These are phyloP conservation scores for Mucor plumbeus DNA, from an alignment of 371 early-diverging fungal species.

Conservation along the genomic window DNA sequence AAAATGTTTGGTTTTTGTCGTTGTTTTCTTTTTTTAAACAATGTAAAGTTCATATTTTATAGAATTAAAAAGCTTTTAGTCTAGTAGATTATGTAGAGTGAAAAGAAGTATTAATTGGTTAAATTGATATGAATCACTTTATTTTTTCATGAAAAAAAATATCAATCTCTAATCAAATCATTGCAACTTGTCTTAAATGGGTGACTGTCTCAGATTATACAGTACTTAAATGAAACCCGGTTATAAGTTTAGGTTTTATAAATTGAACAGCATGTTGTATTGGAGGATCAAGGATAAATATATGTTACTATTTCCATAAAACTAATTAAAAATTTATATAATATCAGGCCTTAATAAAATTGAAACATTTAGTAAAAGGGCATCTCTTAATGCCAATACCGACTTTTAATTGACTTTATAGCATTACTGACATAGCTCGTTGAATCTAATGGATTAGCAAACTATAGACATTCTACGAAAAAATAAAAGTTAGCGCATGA, in stretches of 20 bases:
- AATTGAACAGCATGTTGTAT: too few relatives aligned
- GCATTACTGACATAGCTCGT: too few relatives aligned
- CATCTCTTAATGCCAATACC: too few relatives aligned
- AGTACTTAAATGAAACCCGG: not conserved
- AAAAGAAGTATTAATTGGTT: not conserved
- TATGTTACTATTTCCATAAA: too few relatives aligned
- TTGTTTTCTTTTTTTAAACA: constrained; percentile 21
- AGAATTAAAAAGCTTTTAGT: not conserved
- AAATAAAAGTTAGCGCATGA: too few relatives aligned
- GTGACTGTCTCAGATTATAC: not conserved
- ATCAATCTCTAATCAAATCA: constrained; percentile 1
- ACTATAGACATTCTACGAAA: too few relatives aligned
- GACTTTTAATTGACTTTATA: too few relatives aligned
- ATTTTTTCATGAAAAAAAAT: not conserved
- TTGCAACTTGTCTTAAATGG: not conserved
- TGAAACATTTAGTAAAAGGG: too few relatives aligned
- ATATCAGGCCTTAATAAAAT: too few relatives aligned
- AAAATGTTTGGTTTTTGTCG: constrained; percentile 34
- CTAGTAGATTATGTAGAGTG: not conserved
- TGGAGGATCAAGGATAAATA: too few relatives aligned
- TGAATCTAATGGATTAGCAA: too few relatives aligned
- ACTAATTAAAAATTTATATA: too few relatives aligned
- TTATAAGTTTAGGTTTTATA: not conserved
- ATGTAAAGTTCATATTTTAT: constrained; percentile 20
- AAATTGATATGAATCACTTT: constrained; percentile 7